Percentiles rank a stretch among this genome's conserved stretches.
Conservation (phyloP, 805 yeast genomes). For the Hanseniaspora mollemarum region DNA sequence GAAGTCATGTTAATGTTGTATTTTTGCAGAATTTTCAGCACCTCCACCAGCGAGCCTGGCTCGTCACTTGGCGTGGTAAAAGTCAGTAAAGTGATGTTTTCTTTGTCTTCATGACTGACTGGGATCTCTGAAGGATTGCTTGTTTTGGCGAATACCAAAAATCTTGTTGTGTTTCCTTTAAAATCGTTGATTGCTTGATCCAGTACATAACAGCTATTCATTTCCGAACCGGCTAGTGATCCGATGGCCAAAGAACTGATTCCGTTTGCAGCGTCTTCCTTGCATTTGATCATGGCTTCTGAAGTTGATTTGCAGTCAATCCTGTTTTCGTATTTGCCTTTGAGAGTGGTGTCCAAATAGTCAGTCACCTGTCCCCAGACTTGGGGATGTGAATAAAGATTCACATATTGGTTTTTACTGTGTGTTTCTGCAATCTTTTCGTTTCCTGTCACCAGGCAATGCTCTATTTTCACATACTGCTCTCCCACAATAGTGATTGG, state of each 20-base stretch:
- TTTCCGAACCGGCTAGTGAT: slow-evolving; percentile 51
- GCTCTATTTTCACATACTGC: slow-evolving; percentile 72
- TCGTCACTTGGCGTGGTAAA: slow-evolving; percentile 54
- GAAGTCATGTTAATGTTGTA: slow-evolving; percentile 53
- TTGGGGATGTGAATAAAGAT: slow-evolving; percentile 86
- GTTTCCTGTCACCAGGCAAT: slow-evolving; percentile 42
- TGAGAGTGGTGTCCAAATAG: slow-evolving; percentile 37
- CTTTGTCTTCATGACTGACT: not conserved
- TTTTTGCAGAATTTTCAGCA: slow-evolving; percentile 45
- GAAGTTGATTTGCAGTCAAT: slow-evolving; percentile 74
- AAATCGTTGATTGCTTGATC: slow-evolving; percentile 56
- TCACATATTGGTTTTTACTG: slow-evolving; percentile 29
- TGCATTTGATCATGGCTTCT: slow-evolving; percentile 62
- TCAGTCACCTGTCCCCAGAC: slow-evolving; percentile 86
- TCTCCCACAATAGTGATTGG: slow-evolving; percentile 54
- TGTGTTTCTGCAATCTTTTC: not conserved
- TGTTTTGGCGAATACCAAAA: slow-evolving; percentile 43
- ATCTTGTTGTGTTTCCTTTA: slow-evolving; percentile 71
- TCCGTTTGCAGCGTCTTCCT: slow-evolving; percentile 25
- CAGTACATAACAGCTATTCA: slow-evolving; percentile 47
- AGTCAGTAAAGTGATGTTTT: slow-evolving; percentile 43
- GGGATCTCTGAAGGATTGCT: not conserved
- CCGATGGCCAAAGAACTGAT: slow-evolving; percentile 59
- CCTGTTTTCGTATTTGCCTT: slow-evolving; percentile 29
- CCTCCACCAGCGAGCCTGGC: slow-evolving; percentile 65